Conservation (phyloP, 352 stramenopile species). For the Phytophthora litchii region DNA sequence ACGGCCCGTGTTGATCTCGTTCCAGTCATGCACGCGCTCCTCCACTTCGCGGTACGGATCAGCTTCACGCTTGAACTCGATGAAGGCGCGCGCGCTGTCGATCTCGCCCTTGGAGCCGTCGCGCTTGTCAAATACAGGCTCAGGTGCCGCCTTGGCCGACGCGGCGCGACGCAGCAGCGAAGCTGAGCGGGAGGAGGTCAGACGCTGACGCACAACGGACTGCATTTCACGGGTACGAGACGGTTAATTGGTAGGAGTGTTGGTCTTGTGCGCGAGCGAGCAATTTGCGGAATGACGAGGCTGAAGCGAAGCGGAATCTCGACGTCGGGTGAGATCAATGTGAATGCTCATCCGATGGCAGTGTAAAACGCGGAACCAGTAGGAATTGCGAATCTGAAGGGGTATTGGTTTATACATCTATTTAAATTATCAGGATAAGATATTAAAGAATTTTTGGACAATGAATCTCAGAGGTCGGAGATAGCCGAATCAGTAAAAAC, state of each 20-base stretch:
- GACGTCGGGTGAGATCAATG: slow-evolving; percentile 15
- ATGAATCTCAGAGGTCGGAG: slow-evolving; percentile 1
- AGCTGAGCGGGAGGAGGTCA: slow-evolving; percentile 13
- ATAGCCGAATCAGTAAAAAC: slow-evolving; percentile 18
- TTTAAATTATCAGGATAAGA: not conserved
- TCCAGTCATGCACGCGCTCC: slow-evolving; percentile 96
- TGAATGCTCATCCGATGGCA: slow-evolving; percentile 30
- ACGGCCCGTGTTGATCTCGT: slow-evolving; percentile 95
- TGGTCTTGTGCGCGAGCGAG: slow-evolving; percentile 28
- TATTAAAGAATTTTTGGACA: not conserved
- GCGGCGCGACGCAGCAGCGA: slow-evolving; percentile 26
- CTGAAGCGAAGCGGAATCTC: slow-evolving; percentile 25
- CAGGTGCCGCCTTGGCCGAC: slow-evolving; percentile 30
- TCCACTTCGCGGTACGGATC: slow-evolving; percentile 94
- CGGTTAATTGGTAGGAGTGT: not conserved
- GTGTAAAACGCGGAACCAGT: slow-evolving; percentile 25
- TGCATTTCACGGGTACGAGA: slow-evolving; percentile 29
- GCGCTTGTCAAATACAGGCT: slow-evolving; percentile 55
- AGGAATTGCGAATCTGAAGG: not conserved
- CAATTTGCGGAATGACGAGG: slow-evolving; percentile 38
- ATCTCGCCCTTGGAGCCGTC: slow-evolving; percentile 74
- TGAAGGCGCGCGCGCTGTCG: slow-evolving; percentile 78
- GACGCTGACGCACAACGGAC: slow-evolving; percentile 28
- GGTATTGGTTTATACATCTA: not conserved
- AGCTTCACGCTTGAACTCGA: slow-evolving; percentile 79